Percentiles rank a stretch among this genome's conserved stretches.
Conservation (phyloP, 2,329 filamentous ascomycete species). For the Beauveria pseudobassiana region DNA sequence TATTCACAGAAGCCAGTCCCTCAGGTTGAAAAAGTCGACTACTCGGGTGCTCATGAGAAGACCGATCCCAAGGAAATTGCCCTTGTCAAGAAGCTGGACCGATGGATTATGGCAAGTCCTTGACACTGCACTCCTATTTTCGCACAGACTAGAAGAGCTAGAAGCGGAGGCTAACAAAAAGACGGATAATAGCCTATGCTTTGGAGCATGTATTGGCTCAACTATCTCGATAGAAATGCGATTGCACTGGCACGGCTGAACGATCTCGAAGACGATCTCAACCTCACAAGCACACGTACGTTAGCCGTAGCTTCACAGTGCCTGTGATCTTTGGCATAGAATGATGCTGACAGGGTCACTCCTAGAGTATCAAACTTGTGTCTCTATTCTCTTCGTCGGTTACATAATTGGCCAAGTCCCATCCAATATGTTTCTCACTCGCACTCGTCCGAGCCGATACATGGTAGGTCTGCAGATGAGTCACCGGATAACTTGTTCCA, state of each 20-base stretch:
- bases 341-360: background rate
- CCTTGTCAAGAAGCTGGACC: constrained; percentile 31
- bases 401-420: constrained; percentile 22
- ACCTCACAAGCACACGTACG: constrained; percentile 11
- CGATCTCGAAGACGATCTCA: constrained; percentile 18
- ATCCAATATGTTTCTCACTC: constrained; percentile 26
- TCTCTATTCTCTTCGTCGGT: constrained; percentile 20
- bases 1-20: constrained; percentile 15
- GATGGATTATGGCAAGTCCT: constrained; percentile 27
- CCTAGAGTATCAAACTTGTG: constrained; percentile 18
- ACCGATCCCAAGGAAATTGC: constrained; percentile 32
- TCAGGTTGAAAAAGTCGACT: constrained; percentile 22
- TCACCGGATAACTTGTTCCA: background rate
- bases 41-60: constrained; percentile 31
- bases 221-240: constrained; percentile 39
- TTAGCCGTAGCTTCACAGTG: too few relatives aligned
- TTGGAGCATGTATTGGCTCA: constrained; percentile 35
- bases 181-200: constrained; percentile 21
- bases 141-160: background rate
- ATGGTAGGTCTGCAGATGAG: constrained; percentile 17
- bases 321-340: background rate
- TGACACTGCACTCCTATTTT: background rate
- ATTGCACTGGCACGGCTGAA: constrained; percentile 33
- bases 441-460: constrained; percentile 32
- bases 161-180: background rate